phyloP scores from a whole-genome alignment of 2,329 filamentous ascomycete genomes.

The Claviceps sp. region DNA sequence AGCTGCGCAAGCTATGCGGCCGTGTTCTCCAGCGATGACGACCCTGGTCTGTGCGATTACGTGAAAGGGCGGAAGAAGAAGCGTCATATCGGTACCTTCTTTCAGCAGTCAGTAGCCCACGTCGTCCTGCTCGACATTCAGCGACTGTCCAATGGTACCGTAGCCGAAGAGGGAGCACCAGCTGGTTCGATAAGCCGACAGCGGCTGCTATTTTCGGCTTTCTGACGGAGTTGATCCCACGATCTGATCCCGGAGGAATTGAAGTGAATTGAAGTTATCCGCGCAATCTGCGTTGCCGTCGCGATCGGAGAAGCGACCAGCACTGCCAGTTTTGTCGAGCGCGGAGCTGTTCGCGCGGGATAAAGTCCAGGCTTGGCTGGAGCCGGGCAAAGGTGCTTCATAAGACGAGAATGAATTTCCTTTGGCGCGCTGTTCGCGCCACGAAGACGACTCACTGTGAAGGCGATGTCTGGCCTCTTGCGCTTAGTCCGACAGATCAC shows the following conservation, averaged over 20 bases:
- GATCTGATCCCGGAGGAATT: conserved; percentile 21
- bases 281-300: conserved; percentile 22
- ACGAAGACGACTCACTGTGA: too few species aligned
- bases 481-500: too few species aligned
- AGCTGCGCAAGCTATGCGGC: conserved; percentile 41
- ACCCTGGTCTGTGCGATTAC: conserved; percentile 54
- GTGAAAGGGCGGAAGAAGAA: conserved; percentile 42
- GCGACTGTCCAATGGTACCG: conserved; percentile 22
- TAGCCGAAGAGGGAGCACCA: conserved; percentile 31
- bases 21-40: conserved; percentile 60
- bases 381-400: conserved; percentile 28
- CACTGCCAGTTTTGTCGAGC: conserved; percentile 18
- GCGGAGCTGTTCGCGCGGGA: conserved; percentile 31
- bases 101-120: conserved; percentile 45
- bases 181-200: conserved; percentile 49
- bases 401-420: too few species aligned
- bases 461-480: too few species aligned
- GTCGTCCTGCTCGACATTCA: conserved; percentile 34
- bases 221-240: conserved; percentile 17
- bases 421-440: too few species aligned
- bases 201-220: conserved; percentile 56
- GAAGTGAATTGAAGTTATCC: conserved; percentile 10
- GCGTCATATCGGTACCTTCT: conserved; percentile 56
- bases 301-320: conserved; percentile 20
- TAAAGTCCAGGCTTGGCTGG: conserved; percentile 33